Base-by-base conservation (phyloP, 164 flowering plant genomes). In the Aristolochia fimbriata region DNA sequence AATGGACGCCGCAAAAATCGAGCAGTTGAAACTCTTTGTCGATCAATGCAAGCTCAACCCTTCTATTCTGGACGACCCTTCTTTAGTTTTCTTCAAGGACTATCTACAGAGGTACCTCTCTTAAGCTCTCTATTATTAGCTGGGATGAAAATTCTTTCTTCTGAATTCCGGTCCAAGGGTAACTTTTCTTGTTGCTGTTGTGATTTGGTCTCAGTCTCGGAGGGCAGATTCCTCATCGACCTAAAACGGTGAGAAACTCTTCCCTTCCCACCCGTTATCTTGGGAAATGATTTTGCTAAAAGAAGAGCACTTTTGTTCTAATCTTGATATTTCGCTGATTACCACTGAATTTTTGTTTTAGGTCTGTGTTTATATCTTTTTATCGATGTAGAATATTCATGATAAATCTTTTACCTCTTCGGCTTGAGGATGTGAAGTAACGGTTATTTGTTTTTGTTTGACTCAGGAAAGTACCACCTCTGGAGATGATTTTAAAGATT, bases 1-100 rank as follows among this genome's bases (percentile, higher is more conserved):
- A 12, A 77, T 76, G 83, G 77, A 76, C 3, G 65, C 62, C n/a
- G 51, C 55, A 23, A 66, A 56, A 61, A 61, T 77, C 21, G 72
- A 61, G 59, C 81, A 78, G 67, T 65, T 87, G 63, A 78, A 71
- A 77, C 62, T 37, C 6, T 78, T 84, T 53, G 67, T 86, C 8
- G 75, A 73, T 11, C 63, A 55, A 19, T 87, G 81, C 78, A 81
- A 75, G 52, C 67, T 77, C 17, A 71, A 83, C 54, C 94, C 94
- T 51, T 72, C 81, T 1, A 63, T 84, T 41, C 75, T 87, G 59
- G 59, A 80, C 65, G 59, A 70, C 43, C 86, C 86, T 15, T 73
- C 80, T 63, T 66, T 84, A 49, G 58, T 61, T 19, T 87, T 87
- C 76, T 87, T 84, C 85, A 83, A 67, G 64, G 55, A 55, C 47